Percentiles rank a stretch among this genome's conserved stretches.
Evolutionary conservation across 2,329 filamentous ascomycete species (phyloP).

Genomic region (Aspergillus nomiae): DNA sequence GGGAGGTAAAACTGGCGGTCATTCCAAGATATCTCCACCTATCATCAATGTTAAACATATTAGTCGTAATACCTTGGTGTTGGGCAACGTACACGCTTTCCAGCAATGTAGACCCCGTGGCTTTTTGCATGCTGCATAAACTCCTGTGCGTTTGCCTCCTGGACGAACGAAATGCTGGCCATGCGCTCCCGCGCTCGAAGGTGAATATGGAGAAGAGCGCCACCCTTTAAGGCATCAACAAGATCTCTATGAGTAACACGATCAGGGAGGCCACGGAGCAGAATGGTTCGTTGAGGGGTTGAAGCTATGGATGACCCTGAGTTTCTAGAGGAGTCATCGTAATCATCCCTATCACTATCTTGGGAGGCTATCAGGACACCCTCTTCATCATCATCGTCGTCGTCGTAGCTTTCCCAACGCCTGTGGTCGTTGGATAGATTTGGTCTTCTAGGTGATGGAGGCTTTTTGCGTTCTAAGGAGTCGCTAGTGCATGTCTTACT

Average conservation of each 20-base stretch:
- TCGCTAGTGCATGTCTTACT: not conserved
- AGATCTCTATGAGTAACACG: conserved; percentile 67
- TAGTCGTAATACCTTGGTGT: not conserved
- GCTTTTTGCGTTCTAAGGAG: not conserved
- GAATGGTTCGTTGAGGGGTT: conserved; percentile 45
- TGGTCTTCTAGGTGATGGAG: not conserved
- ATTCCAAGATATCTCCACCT: conserved; percentile 71
- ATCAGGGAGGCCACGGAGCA: conserved; percentile 64
- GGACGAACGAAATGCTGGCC: conserved; percentile 70
- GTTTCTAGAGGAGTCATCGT: conserved; percentile 21
- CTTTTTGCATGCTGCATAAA: conserved; percentile 67
- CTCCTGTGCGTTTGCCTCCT: conserved; percentile 61
- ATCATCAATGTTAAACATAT: conserved; percentile 3
- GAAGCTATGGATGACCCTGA: conserved; percentile 18
- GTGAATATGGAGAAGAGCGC: conserved; percentile 69
- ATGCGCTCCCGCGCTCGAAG: conserved; percentile 60
- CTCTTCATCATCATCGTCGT: conserved; percentile 19
- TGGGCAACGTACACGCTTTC: conserved; percentile 61
- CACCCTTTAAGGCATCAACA: conserved; percentile 66
- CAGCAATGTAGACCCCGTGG: conserved; percentile 68
- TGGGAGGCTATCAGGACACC: conserved; percentile 24
- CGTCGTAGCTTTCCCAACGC: conserved; percentile 3
- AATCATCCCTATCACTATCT: conserved; percentile 28
- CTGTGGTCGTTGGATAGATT: conserved; percentile 1
- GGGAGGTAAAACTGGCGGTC: conserved; percentile 70